These are phyloP conservation scores for Komagataea norvegica DNA, from an alignment of 1,139 yeast genomes.

Conservation along the genomic window DNA sequence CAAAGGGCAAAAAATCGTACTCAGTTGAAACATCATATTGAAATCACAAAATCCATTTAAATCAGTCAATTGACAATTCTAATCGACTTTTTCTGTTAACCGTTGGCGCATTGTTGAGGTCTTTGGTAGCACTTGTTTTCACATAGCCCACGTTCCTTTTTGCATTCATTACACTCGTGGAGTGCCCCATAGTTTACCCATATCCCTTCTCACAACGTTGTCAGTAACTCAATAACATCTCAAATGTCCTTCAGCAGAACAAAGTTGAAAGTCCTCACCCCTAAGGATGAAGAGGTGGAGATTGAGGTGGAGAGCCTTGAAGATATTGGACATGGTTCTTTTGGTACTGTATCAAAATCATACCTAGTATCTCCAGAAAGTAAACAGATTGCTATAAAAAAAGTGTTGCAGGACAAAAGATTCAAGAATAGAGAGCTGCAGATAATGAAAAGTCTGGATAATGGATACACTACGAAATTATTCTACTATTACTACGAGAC, in stretches of 20 bases:
- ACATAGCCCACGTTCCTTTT: not conserved
- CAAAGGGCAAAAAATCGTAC: not conserved
- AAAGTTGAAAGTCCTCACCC: conserved; percentile 15
- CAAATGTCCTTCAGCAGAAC: conserved; percentile 4
- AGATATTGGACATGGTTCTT: conserved; percentile 96
- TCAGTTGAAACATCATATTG: no score
- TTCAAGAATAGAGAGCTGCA: conserved; percentile 96
- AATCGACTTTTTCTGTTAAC: not conserved
- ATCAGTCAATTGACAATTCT: not conserved
- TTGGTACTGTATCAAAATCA: conserved; percentile 93
- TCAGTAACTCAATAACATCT: no score
- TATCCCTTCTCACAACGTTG: not conserved
- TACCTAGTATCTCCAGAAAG: conserved; percentile 70
- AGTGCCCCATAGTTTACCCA: not conserved
- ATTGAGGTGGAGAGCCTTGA: conserved; percentile 38
- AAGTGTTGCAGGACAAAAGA: conserved; percentile 90
- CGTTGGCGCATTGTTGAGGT: no score
- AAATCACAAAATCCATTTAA: not conserved
- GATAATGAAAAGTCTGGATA: conserved; percentile 82
- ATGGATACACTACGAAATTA: conserved; percentile 82
- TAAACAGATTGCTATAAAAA: conserved; percentile 79
- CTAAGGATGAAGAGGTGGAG: conserved; percentile 25
- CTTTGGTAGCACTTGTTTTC: not conserved
- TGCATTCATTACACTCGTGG: conserved; percentile 5
- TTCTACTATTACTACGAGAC: conserved; percentile 85